Evolutionary conservation across 2,329 filamentous ascomycete species (phyloP).

Genomic region (Neophaeococcomyces mojaviensis): DNA sequence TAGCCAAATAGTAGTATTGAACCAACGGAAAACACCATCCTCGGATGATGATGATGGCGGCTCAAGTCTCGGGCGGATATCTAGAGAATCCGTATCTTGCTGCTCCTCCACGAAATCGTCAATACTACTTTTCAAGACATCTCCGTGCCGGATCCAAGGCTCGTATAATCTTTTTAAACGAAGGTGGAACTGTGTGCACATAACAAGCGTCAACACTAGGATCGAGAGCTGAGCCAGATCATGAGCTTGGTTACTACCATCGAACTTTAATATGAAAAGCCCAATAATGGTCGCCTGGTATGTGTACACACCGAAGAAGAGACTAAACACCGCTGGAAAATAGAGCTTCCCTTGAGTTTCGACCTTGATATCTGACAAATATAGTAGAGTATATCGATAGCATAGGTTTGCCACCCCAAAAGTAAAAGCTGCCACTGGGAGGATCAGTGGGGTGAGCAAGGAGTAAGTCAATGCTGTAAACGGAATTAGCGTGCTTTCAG

Average conservation of each 20-base stretch:
- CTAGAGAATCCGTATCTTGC: too few species aligned
- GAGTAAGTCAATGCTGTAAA: slow-evolving; percentile 6
- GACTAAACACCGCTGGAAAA: slow-evolving; percentile 1
- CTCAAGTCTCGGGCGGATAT: too few species aligned
- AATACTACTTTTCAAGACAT: too few species aligned
- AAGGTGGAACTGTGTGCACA: neutral
- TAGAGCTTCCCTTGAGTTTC: slow-evolving; percentile 6
- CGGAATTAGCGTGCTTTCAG: too few species aligned
- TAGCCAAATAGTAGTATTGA: too few species aligned
- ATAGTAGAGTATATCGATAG: slow-evolving; percentile 7
- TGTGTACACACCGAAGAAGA: slow-evolving; percentile 1
- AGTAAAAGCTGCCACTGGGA: slow-evolving; percentile 1
- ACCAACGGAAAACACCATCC: too few species aligned
- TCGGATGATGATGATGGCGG: too few species aligned
- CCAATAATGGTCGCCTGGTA: slow-evolving; percentile 5
- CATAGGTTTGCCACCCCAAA: slow-evolving; percentile 5
- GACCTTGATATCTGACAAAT: neutral
- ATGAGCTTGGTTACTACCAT: neutral
- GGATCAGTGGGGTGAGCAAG: slow-evolving; percentile 7
- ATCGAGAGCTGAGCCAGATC: slow-evolving; percentile 4
- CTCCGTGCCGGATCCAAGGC: too few species aligned
- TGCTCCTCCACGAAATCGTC: too few species aligned
- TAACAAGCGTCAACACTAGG: slow-evolving; percentile 4
- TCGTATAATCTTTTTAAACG: neutral
- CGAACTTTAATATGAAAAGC: slow-evolving; percentile 9